Conservation (phyloP, 768 basidiomycete species). For the Leucocoprinus sp. region DNA sequence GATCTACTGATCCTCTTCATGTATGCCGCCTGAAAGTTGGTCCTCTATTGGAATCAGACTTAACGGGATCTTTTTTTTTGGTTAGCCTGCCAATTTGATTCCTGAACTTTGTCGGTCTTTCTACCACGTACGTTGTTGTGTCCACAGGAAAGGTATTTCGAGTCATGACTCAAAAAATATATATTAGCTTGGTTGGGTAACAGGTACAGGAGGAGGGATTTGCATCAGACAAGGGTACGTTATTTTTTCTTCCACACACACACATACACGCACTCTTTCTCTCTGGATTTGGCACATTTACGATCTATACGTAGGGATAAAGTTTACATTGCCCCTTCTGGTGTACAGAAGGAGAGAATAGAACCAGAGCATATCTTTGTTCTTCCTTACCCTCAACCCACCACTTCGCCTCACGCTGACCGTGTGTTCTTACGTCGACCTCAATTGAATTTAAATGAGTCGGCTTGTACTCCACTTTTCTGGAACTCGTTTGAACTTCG, state of each 20-base stretch:
- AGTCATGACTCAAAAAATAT: neutral
- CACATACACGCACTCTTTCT: no score
- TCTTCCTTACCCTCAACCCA: constrained; percentile 63
- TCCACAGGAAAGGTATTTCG: neutral
- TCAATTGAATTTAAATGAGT: constrained; percentile 64
- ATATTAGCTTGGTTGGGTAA: constrained; percentile 78
- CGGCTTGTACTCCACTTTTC: constrained; percentile 84
- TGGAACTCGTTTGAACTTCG: constrained; percentile 85
- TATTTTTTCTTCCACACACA: no score
- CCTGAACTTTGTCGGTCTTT: constrained; percentile 79
- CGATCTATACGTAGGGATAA: constrained; percentile 44
- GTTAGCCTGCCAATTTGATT: constrained; percentile 85
- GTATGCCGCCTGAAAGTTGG: constrained; percentile 32
- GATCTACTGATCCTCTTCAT: constrained; percentile 54
- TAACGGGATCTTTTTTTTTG: constrained; percentile 7
- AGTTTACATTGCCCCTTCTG: constrained; percentile 82
- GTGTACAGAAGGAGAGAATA: constrained; percentile 88
- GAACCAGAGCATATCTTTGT: constrained; percentile 81
- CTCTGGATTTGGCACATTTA: no score
- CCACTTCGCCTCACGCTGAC: constrained; percentile 54
- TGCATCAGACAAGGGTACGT: constrained; percentile 62
- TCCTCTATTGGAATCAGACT: neutral
- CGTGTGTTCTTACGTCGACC: constrained; percentile 76
- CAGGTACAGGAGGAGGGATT: constrained; percentile 81
- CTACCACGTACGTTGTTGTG: constrained; percentile 45